Evolutionary conservation across 2,329 filamentous ascomycete genomes (phyloP).

Genomic region (Grosmannia clavigera): DNA sequence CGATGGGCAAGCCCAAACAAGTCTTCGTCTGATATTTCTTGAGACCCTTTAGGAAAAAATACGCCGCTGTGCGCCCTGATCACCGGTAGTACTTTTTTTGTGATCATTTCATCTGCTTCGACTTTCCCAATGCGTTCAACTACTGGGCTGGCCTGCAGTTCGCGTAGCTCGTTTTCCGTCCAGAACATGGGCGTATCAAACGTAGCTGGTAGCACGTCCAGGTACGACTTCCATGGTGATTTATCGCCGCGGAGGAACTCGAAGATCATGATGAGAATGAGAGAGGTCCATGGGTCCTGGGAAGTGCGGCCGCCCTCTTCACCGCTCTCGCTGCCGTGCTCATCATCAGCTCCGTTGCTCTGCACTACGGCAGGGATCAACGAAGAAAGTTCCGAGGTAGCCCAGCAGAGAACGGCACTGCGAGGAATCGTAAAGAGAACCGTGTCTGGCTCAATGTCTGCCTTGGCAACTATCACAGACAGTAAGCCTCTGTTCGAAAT

Average conservation of each 20-base stretch:
- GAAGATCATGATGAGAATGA: conserved; percentile 71
- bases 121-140: conserved; percentile 62
- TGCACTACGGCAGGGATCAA: conserved; percentile 42
- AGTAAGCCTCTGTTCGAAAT: background rate
- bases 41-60: conserved; percentile 29
- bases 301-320: conserved; percentile 22
- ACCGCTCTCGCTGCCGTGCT: conserved; percentile 24
- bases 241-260: conserved; percentile 47
- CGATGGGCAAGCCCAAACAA: conserved; percentile 50
- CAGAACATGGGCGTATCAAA: conserved; percentile 93
- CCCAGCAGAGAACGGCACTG: conserved; percentile 53
- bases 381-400: conserved; percentile 56
- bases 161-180: conserved; percentile 53
- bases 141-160: conserved; percentile 69
- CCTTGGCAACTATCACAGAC: conserved; percentile 46
- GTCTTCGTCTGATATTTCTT: conserved; percentile 27
- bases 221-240: conserved; percentile 68
- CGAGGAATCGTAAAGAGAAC: conserved; percentile 72
- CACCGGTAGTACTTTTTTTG: conserved; percentile 36
- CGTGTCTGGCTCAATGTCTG: conserved; percentile 61
- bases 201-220: conserved; percentile 54
- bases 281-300: conserved; percentile 40
- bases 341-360: conserved; percentile 24
- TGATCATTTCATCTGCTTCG: conserved; percentile 59
- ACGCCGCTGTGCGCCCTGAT: conserved; percentile 31